Percentiles rank a stretch among this genome's conserved stretches.
Evolutionary conservation across 257 asterid species (phyloP).

Genomic region (Solanum virginianum): DNA sequence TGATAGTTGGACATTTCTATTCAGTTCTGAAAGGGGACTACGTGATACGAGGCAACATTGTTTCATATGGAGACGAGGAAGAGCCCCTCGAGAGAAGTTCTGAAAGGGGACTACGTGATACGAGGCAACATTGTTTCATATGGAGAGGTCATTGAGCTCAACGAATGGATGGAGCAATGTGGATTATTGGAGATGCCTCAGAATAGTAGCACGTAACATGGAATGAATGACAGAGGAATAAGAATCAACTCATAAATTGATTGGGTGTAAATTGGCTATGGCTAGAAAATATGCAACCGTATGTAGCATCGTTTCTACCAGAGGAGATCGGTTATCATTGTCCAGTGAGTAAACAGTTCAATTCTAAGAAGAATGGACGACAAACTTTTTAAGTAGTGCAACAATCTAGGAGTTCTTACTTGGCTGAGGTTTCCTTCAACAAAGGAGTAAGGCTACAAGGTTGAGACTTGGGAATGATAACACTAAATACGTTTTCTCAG

Average conservation of each 20-base stretch:
- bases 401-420: neutral
- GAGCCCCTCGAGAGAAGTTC: too few relatives aligned
- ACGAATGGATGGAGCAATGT: neutral
- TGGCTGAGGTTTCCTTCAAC: neutral
- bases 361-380: neutral
- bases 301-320: neutral
- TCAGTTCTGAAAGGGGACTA: neutral
- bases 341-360: neutral
- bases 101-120: neutral
- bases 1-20: neutral
- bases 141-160: neutral
- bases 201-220: neutral
- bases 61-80: neutral
- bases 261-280: neutral
- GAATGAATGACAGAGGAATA: neutral
- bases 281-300: neutral
- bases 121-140: neutral
- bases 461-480: neutral
- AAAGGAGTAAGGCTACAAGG: neutral
- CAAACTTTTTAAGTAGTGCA: neutral
- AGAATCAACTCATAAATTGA: neutral
- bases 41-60: neutral
- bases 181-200: neutral
- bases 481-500: neutral
- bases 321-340: neutral